Percentiles rank a stretch among this genome's conserved stretches.
Conservation (phyloP, 176 grass and related monocot genomes). For the Aegilops tauschii region DNA sequence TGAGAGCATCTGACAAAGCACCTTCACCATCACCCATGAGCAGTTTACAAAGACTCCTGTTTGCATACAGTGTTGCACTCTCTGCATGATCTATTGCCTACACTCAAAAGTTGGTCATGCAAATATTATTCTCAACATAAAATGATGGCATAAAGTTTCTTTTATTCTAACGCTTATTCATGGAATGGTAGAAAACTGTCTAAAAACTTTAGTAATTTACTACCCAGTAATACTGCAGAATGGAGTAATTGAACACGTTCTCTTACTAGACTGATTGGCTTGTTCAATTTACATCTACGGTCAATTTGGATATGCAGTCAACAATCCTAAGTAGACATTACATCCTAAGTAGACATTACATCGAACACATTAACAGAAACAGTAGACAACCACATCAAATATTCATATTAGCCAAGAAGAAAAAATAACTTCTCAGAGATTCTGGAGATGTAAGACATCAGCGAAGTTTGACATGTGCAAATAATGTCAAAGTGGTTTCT, state of each 20-base stretch:
- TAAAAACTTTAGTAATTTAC: neutral
- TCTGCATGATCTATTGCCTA: conserved; percentile 9
- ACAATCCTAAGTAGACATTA: too few species aligned
- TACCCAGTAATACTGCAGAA: neutral
- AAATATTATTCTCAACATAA: neutral
- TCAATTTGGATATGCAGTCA: neutral
- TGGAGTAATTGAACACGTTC: neutral
- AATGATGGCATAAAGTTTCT: neutral
- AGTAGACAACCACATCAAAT: neutral
- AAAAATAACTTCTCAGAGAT: neutral
- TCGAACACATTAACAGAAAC: neutral
- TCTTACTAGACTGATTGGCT: neutral
- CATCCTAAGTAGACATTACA: neutral
- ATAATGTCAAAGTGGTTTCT: neutral
- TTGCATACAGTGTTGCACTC: conserved; percentile 34
- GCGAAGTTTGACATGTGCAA: neutral
- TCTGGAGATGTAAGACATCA: neutral
- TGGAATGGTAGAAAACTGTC: neutral
- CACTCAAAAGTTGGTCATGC: neutral
- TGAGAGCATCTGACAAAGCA: conserved; percentile 39
- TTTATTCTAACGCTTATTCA: neutral
- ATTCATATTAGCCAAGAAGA: neutral
- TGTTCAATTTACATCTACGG: neutral
- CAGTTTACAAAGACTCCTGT: conserved; percentile 51
- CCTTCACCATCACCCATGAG: conserved; percentile 38